Evolutionary conservation across 768 basidiomycete genomes (phyloP).

Genomic region (Scleroderma bovista): DNA sequence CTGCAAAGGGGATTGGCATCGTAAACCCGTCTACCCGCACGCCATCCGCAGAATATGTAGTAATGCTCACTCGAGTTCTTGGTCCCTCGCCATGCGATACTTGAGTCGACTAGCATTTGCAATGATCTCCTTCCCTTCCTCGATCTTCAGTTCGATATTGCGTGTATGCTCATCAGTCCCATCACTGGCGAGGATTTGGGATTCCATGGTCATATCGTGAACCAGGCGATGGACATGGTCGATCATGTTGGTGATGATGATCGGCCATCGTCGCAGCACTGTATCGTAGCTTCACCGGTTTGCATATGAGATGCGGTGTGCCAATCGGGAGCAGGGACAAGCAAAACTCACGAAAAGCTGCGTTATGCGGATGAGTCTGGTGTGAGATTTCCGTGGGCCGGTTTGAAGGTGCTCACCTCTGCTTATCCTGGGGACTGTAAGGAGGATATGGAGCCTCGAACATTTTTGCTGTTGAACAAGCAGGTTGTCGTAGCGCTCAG

Average conservation of each 20-base stretch:
- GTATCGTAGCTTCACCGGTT: conserved; percentile 41
- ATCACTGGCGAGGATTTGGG: conserved; percentile 26
- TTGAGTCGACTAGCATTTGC: conserved; percentile 66
- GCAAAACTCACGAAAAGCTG: neutral
- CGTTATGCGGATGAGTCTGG: neutral
- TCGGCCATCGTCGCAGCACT: conserved; percentile 66
- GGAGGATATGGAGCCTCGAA: conserved; percentile 58
- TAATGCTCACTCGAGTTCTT: conserved; percentile 56
- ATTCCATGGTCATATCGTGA: conserved; percentile 44
- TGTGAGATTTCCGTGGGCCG: neutral
- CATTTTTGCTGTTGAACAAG: conserved; percentile 7
- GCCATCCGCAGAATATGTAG: neutral
- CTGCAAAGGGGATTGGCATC: conserved; percentile 33
- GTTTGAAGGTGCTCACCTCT: conserved; percentile 39
- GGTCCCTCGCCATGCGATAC: conserved; percentile 77
- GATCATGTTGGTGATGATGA: conserved; percentile 71
- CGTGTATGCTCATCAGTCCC: neutral
- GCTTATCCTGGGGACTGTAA: conserved; percentile 68
- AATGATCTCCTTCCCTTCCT: conserved; percentile 73
- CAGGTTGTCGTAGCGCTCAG: neutral
- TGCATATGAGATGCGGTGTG: neutral
- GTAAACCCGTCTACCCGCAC: neutral
- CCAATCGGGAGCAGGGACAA: neutral
- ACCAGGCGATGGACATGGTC: conserved; percentile 63
- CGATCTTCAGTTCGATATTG: conserved; percentile 30